Evolutionary conservation across 2,329 filamentous ascomycete genomes (phyloP).

Genomic region (Aspergillus luchuensis): DNA sequence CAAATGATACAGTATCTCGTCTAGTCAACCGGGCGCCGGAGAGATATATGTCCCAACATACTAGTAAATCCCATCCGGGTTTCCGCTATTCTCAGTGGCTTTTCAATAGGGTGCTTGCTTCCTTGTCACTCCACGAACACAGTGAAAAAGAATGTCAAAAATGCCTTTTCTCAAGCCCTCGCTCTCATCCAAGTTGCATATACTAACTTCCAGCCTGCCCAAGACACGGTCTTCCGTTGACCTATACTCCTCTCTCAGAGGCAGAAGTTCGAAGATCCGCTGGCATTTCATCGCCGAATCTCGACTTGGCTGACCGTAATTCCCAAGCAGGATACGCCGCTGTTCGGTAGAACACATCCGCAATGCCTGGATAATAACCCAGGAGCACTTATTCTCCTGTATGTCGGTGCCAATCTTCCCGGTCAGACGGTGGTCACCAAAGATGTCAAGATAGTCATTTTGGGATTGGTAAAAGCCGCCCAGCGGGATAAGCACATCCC

Average conservation of each 20-base stretch:
- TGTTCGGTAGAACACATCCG: background rate
- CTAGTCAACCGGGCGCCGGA: too few species aligned
- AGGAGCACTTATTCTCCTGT: conserved; percentile 98
- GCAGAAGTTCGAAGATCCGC: background rate
- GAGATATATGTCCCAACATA: too few species aligned
- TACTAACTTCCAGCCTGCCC: background rate
- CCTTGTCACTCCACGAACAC: too few species aligned
- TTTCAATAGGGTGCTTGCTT: too few species aligned
- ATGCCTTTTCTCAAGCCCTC: background rate
- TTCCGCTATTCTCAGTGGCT: too few species aligned
- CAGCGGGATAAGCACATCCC: conserved; percentile 90
- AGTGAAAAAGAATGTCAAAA: background rate
- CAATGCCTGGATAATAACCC: conserved; percentile 57
- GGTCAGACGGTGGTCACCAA: conserved; percentile 83
- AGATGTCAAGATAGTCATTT: conserved; percentile 98
- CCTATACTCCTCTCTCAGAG: background rate
- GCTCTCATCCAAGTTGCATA: background rate
- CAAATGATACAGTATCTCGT: too few species aligned
- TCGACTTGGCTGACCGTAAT: background rate
- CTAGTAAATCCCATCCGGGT: too few species aligned
- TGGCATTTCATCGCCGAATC: background rate
- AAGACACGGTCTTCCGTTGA: background rate
- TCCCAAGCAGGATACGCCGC: background rate
- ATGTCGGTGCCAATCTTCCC: conserved; percentile 99
- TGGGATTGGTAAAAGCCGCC: conserved; percentile 99